These are phyloP conservation scores for Taiozyma onychis DNA, from an alignment of 1,139 yeast genomes.

Conservation along the genomic window DNA sequence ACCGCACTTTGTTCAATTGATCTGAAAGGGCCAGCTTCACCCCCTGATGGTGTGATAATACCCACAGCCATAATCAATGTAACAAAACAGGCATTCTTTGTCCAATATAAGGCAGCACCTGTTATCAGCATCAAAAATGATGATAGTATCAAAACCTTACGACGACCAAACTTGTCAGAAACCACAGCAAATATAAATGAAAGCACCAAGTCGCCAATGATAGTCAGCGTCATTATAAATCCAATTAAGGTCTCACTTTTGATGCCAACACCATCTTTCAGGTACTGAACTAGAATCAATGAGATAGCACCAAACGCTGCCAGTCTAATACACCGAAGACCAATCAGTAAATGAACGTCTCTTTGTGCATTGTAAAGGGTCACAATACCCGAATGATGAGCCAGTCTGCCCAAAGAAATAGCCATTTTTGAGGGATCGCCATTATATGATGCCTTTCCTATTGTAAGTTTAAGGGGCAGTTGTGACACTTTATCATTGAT, in stretches of 20 bases:
- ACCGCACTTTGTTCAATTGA: conserved; percentile 83
- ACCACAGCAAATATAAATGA: conserved; percentile 71
- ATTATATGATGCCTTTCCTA: neutral
- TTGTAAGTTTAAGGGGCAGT: neutral
- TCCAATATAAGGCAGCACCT: conserved; percentile 56
- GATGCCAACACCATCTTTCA: conserved; percentile 45
- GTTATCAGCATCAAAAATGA: conserved; percentile 64
- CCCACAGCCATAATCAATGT: conserved; percentile 60
- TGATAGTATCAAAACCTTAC: conserved; percentile 59
- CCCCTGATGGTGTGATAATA: conserved; percentile 85
- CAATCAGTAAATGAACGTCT: conserved; percentile 31
- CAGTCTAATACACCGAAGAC: conserved; percentile 34
- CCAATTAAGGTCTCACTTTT: conserved; percentile 57
- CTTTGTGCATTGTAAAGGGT: conserved; percentile 27
- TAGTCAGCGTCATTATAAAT: conserved; percentile 72
- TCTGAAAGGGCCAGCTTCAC: conserved; percentile 90
- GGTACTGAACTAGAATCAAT: conserved; percentile 41
- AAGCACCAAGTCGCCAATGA: conserved; percentile 72
- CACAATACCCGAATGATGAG: conserved; percentile 1
- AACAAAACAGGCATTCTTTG: conserved; percentile 47
- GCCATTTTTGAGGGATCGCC: neutral
- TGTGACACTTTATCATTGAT: neutral
- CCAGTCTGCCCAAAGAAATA: neutral
- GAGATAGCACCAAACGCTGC: conserved; percentile 39
- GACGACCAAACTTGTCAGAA: conserved; percentile 72